Percentiles rank a stretch among this genome's conserved stretches.
Evolutionary conservation across 768 basidiomycete genomes (phyloP).

Genomic region (Suillus spraguei): DNA sequence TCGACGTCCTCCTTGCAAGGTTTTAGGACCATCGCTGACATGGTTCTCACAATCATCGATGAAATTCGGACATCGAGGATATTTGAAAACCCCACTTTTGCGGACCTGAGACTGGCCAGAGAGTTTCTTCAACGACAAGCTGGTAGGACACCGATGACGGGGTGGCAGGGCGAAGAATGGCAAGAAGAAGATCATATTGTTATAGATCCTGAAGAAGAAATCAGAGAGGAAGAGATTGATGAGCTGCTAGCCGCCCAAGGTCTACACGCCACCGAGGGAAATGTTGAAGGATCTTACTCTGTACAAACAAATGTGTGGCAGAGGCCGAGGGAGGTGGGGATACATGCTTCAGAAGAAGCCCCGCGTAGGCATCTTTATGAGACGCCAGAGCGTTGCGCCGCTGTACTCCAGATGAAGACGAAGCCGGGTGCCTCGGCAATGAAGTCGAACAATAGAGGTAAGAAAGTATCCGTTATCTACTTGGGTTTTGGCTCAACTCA

Average conservation of each 20-base stretch:
- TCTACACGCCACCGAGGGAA: neutral
- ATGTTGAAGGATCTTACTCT: neutral
- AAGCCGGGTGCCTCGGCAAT: too few species aligned
- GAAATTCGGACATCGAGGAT: neutral
- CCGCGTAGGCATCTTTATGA: conserved; percentile 7
- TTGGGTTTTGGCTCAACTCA: neutral
- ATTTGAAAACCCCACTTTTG: conserved; percentile 4
- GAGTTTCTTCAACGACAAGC: neutral
- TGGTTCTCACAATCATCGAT: neutral
- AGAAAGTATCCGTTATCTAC: neutral
- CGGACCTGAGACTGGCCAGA: neutral
- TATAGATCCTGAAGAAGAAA: neutral
- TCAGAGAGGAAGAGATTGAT: neutral
- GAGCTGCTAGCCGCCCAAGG: neutral
- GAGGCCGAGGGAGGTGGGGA: neutral
- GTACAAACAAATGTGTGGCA: neutral
- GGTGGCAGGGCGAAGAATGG: neutral
- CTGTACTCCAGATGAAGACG: neutral
- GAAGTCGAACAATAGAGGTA: neutral
- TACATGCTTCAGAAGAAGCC: neutral
- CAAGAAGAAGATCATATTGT: neutral
- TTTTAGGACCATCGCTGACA: neutral
- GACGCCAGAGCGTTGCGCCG: neutral
- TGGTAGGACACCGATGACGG: too few species aligned
- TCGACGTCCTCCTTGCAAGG: neutral